phyloP scores from a whole-genome alignment of 2,329 filamentous ascomycete genomes.

The Pestalotiopsis fici region DNA sequence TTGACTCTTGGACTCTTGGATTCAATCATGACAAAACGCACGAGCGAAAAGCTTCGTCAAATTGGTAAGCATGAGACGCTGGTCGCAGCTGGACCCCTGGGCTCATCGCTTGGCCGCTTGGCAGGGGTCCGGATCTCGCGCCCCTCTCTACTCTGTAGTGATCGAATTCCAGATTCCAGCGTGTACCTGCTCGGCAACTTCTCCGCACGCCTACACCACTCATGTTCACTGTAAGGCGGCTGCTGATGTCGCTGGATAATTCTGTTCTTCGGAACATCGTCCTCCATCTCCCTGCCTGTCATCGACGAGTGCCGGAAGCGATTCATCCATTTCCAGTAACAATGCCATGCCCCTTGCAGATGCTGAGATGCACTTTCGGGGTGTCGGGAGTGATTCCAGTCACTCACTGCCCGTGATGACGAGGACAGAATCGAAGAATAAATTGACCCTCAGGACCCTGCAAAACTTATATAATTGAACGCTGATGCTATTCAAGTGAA shows the following conservation, averaged over 20 bases:
- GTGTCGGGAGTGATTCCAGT: neutral
- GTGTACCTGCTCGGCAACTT: neutral
- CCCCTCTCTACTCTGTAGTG: no score
- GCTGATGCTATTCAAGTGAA: no score
- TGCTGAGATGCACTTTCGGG: neutral
- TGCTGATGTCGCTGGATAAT: neutral
- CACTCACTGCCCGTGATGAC: neutral
- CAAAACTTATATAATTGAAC: no score
- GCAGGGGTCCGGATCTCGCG: slow-evolving; percentile 1
- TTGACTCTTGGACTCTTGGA: neutral
- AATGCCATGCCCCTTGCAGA: neutral
- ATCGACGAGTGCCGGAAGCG: neutral
- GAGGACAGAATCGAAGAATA: neutral
- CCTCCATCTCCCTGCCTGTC: neutral
- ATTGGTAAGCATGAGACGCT: neutral
- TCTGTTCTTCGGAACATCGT: slow-evolving; percentile 4
- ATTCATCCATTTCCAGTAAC: neutral
- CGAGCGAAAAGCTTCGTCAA: neutral
- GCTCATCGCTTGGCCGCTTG: neutral
- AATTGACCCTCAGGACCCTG: neutral
- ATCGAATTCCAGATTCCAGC: no score
- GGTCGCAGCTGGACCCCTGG: neutral
- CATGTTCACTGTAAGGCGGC: neutral
- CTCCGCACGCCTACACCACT: neutral
- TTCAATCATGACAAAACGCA: neutral